phyloP scores from a whole-genome alignment of 208 protist species.

The Trypanosoma platydactyli region DNA sequence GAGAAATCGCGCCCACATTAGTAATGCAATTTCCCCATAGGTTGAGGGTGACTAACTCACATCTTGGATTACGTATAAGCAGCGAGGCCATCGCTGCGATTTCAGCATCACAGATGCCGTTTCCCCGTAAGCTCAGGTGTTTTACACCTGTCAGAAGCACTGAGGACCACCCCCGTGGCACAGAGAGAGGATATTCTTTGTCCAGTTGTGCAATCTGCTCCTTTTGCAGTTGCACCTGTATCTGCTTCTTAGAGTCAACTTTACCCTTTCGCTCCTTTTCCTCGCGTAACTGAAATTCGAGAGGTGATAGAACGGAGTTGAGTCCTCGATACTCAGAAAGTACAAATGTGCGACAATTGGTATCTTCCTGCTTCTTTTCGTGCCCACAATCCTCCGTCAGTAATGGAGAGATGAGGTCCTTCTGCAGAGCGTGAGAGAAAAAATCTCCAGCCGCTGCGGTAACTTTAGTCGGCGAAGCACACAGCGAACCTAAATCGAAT shows the following conservation, averaged over 20 bases:
- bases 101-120: constrained; percentile 69
- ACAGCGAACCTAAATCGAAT: no score
- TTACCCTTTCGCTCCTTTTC: constrained; percentile 84
- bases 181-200: constrained; percentile 52
- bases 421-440: no score
- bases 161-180: constrained; percentile 70
- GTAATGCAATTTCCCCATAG: constrained; percentile 88
- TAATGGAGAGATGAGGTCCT: not conserved
- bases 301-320: constrained; percentile 45
- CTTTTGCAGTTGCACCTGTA: constrained; percentile 71
- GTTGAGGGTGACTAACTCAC: constrained; percentile 78
- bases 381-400: not conserved
- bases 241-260: constrained; percentile 73
- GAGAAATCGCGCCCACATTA: constrained; percentile 51
- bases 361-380: not conserved
- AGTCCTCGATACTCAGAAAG: constrained; percentile 76
- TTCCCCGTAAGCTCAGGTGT: constrained; percentile 79
- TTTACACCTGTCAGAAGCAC: constrained; percentile 77
- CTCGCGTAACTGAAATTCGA: constrained; percentile 74
- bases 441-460: no score
- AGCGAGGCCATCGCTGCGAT: constrained; percentile 45
- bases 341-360: constrained; percentile 31
- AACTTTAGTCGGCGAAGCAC: no score
- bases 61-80: constrained; percentile 50
- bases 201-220: constrained; percentile 64